phyloP scores from a whole-genome alignment of 1,139 yeast genomes.

The Barnettozyma hawaiiensis region DNA sequence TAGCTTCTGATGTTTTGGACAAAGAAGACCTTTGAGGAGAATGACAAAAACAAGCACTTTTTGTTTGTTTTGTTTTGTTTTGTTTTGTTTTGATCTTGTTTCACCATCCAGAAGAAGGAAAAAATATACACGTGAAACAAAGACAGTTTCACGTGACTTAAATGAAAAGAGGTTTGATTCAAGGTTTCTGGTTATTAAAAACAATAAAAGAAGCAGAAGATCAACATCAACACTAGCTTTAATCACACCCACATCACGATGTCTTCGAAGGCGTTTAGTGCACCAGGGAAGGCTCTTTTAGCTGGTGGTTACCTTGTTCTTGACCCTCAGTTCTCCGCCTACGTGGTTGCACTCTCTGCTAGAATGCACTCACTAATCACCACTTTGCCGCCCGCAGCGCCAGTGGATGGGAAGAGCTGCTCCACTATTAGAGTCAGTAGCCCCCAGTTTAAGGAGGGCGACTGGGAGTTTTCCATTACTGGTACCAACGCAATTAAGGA shows the following conservation, averaged over 20 bases:
- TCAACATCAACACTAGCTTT: too few species aligned
- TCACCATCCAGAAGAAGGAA: too few species aligned
- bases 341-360: constrained; percentile 83
- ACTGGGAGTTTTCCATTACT: constrained; percentile 52
- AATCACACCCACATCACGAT: too few species aligned
- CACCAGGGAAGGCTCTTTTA: constrained; percentile 91
- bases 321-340: constrained; percentile 68
- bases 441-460: constrained; percentile 72
- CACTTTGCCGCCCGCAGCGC: constrained; percentile 13
- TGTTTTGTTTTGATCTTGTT: neutral
- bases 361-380: constrained; percentile 76
- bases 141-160: neutral
- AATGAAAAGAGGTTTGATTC: too few species aligned
- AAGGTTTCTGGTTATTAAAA: too few species aligned
- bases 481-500: constrained; percentile 23
- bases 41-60: too few species aligned
- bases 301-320: constrained; percentile 95
- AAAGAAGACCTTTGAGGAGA: neutral
- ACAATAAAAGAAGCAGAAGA: too few species aligned
- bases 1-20: neutral
- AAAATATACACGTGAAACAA: neutral
- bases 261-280: constrained; percentile 50
- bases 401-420: constrained; percentile 8
- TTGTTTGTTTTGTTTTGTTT: too few species aligned
- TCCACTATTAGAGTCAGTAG: constrained; percentile 47